These are phyloP conservation scores for Mycena pura DNA, from an alignment of 768 basidiomycete species.

Conservation along the genomic window DNA sequence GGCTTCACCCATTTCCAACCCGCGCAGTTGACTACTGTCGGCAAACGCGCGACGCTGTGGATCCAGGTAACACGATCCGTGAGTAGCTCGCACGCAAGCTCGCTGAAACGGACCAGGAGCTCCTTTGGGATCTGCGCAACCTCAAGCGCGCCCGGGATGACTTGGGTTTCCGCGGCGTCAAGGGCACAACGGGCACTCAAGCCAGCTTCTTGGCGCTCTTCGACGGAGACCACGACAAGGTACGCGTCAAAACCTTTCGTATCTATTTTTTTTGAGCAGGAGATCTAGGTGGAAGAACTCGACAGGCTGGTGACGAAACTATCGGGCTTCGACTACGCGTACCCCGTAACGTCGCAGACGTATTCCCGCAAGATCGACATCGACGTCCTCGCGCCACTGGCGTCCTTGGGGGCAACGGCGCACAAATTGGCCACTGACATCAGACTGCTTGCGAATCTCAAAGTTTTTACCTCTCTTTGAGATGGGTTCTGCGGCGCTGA, in stretches of 20 bases:
- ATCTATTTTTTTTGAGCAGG: neutral
- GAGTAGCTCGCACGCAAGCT: neutral
- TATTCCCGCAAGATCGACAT: slow-evolving; percentile 98
- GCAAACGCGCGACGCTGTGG: slow-evolving; percentile 96
- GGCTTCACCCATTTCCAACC: slow-evolving; percentile 99
- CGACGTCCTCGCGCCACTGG: slow-evolving; percentile 89
- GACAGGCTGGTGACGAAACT: slow-evolving; percentile 90
- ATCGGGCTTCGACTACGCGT: slow-evolving; percentile 91
- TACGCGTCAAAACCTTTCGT: slow-evolving; percentile 28
- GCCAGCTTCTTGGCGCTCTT: slow-evolving; percentile 94
- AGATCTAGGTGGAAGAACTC: slow-evolving; percentile 78
- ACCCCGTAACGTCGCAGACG: slow-evolving; percentile 98
- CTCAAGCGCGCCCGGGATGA: slow-evolving; percentile 89
- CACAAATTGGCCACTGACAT: slow-evolving; percentile 99
- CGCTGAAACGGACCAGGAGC: slow-evolving; percentile 57
- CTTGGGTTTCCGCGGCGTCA: slow-evolving; percentile 96
- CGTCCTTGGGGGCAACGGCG: slow-evolving; percentile 91
- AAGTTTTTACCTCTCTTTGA: slow-evolving; percentile 49
- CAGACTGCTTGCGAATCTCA: slow-evolving; percentile 91
- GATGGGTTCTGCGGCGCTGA: neutral
- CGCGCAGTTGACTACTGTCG: slow-evolving; percentile 97
- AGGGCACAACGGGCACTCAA: slow-evolving; percentile 99
- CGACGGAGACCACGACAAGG: slow-evolving; percentile 94
- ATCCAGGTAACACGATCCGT: slow-evolving; percentile 84
- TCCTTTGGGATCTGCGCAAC: slow-evolving; percentile 96